phyloP scores from a whole-genome alignment of 768 basidiomycete genomes.

The Russula virescens region DNA sequence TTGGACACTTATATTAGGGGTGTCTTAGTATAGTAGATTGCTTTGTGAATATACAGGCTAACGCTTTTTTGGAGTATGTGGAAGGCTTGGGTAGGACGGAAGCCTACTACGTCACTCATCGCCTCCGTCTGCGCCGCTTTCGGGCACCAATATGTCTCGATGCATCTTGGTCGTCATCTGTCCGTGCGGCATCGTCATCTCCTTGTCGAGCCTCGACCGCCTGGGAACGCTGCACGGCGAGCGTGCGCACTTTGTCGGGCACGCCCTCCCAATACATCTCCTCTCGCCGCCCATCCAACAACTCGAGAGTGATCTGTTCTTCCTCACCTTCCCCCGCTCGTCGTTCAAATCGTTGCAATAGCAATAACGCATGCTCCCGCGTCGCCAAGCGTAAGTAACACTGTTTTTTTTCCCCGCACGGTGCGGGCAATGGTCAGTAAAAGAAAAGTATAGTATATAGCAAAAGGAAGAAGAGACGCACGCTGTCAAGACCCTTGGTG shows the following conservation, averaged over 20 bases:
- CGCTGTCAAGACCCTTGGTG: constrained; percentile 68
- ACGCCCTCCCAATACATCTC: constrained; percentile 76
- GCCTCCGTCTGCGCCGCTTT: background rate
- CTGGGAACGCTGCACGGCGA: constrained; percentile 50
- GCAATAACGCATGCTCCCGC: constrained; percentile 38
- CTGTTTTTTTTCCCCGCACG: constrained; percentile 32
- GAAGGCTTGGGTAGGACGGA: no score
- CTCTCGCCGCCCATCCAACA: constrained; percentile 58
- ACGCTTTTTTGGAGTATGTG: background rate
- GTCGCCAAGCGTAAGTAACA: constrained; percentile 67
- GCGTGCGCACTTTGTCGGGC: constrained; percentile 60
- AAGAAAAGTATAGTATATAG: no score
- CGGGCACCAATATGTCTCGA: background rate
- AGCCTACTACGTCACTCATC: background rate
- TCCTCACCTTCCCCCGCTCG: constrained; percentile 21
- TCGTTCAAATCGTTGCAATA: constrained; percentile 42
- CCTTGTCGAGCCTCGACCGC: background rate
- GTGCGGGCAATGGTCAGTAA: no score
- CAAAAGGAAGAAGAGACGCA: constrained; percentile 36
- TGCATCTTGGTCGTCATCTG: background rate
- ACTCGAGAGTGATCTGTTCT: constrained; percentile 41
- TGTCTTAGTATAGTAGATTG: background rate
- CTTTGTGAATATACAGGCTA: no score
- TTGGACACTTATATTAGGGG: no score
- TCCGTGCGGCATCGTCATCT: no score